Conservation (phyloP, 495 filamentous ascomycete species). For the Pseudoneurospora amorphoporcata region DNA sequence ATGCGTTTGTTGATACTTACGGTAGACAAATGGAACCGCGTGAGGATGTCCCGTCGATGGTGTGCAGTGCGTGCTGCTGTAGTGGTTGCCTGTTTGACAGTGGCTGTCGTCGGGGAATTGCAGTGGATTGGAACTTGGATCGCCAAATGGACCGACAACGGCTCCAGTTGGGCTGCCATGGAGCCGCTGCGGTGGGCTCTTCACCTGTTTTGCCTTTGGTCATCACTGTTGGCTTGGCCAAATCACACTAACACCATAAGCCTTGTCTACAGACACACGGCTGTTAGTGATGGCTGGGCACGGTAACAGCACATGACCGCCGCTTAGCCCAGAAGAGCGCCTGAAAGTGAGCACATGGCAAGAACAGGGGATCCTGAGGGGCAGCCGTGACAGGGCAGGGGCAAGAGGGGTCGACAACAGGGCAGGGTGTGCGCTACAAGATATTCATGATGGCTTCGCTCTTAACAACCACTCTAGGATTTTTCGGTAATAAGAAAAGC, state of each 20-base stretch:
- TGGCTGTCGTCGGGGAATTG: not conserved
- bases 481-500: not conserved
- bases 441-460: not conserved
- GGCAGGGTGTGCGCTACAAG: not conserved
- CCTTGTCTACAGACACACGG: too few relatives aligned
- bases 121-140: not conserved
- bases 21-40: not conserved
- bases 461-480: not conserved
- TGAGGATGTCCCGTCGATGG: not conserved
- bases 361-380: not conserved
- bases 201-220: not conserved
- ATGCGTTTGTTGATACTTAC: not conserved
- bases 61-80: not conserved
- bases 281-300: not conserved
- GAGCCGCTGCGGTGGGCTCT: not conserved
- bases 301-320: not conserved
- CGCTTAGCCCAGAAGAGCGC: not conserved
- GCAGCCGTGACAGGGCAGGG: not conserved
- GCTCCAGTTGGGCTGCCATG: not conserved
- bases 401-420: not conserved
- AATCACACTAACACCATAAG: not conserved
- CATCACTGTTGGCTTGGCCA: not conserved
- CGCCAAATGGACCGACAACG: not conserved
- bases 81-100: not conserved
- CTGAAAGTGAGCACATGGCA: not conserved